These are phyloP conservation scores for Canavalia ensiformis DNA, from an alignment of 306 rosid genomes.

Conservation along the genomic window DNA sequence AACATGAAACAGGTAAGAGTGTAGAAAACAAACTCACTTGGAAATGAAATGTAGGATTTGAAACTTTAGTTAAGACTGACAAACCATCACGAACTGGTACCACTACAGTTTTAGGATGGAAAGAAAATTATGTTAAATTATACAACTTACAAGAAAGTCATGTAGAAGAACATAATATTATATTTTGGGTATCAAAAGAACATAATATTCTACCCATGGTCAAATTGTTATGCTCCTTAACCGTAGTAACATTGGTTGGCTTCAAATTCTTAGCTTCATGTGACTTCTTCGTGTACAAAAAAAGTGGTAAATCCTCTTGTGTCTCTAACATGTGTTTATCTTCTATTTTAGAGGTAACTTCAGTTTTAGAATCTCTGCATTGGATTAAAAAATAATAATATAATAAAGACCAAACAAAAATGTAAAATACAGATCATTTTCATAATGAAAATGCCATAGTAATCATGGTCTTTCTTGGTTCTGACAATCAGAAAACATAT, in stretches of 20 bases:
- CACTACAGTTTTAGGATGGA: slow-evolving; percentile 46
- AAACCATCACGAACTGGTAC: slow-evolving; percentile 67
- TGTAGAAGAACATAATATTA: slow-evolving; percentile 24
- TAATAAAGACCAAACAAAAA: not conserved
- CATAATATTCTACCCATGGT: slow-evolving; percentile 54
- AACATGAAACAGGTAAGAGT: slow-evolving; percentile 4
- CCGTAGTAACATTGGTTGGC: slow-evolving; percentile 40
- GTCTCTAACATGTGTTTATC: slow-evolving; percentile 47
- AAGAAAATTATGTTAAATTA: slow-evolving; percentile 34
- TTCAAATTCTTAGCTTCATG: slow-evolving; percentile 47
- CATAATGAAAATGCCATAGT: slow-evolving; percentile 28
- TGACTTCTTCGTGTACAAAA: slow-evolving; percentile 53
- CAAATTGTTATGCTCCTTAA: slow-evolving; percentile 45
- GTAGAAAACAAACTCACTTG: slow-evolving; percentile 60
- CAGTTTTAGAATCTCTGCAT: slow-evolving; percentile 54
- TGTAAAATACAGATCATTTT: slow-evolving; percentile 2
- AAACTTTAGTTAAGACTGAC: slow-evolving; percentile 63
- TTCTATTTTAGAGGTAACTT: slow-evolving; percentile 35
- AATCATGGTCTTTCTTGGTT: slow-evolving; percentile 31
- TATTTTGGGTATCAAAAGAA: slow-evolving; percentile 21
- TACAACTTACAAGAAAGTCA: not conserved
- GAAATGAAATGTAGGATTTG: slow-evolving; percentile 76
- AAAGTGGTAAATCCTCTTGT: slow-evolving; percentile 64
- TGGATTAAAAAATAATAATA: slow-evolving; percentile 25
- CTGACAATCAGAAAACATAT: not conserved